Conservation (phyloP, 257 asterid genomes). For the Solanum sejunctum region DNA sequence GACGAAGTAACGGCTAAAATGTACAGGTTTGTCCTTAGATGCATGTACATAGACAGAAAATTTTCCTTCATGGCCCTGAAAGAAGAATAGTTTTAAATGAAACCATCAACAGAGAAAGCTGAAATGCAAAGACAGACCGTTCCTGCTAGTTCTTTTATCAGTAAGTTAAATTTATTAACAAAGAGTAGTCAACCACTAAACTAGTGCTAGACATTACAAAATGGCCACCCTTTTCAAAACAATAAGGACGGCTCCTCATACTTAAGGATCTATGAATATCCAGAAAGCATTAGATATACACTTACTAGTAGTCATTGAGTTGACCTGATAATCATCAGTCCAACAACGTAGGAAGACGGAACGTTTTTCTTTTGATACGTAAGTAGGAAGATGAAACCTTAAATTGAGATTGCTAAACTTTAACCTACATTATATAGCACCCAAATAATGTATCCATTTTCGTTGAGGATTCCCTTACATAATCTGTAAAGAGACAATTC, state of each 20-base stretch:
- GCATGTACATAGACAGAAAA: slow-evolving; percentile 97
- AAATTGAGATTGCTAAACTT: not conserved
- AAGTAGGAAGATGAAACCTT: not conserved
- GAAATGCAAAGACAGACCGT: not conserved
- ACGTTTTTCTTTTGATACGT: not conserved
- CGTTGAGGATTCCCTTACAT: not conserved
- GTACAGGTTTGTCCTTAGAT: slow-evolving; percentile 83
- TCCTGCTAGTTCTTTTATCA: not conserved
- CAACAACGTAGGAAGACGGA: not conserved
- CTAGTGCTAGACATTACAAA: not conserved
- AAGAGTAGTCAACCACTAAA: not conserved
- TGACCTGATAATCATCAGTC: not conserved
- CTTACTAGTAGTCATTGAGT: not conserved
- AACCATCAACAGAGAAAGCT: not conserved
- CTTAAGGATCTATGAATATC: not conserved
- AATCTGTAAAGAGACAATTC: not conserved
- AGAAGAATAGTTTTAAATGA: not conserved
- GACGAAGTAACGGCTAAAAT: slow-evolving; percentile 91
- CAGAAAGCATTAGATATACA: not conserved
- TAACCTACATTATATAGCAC: not conserved
- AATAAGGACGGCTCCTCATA: not conserved
- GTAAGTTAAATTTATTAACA: not conserved
- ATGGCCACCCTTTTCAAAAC: not conserved
- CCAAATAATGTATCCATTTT: not conserved
- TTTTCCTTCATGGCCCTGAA: slow-evolving; percentile 94